Conservation (phyloP, 179 eudicot species). For the Spinacia oleracea region DNA sequence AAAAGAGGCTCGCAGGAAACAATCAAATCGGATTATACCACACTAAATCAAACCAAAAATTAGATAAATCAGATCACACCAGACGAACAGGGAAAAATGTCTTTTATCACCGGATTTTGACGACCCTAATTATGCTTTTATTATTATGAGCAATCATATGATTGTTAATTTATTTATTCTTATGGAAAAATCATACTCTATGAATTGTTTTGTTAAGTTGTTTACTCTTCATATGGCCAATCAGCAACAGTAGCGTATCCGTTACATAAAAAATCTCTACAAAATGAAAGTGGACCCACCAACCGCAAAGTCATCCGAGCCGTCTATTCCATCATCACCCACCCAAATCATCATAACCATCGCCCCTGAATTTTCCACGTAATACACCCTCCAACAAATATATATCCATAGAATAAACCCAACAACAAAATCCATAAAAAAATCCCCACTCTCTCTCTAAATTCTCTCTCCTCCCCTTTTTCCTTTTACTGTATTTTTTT, state of each 20-base stretch:
- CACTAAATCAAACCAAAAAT: too few species aligned
- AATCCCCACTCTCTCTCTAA: not conserved
- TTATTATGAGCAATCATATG: too few species aligned
- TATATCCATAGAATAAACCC: not conserved
- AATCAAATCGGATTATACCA: too few species aligned
- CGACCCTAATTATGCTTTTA: too few species aligned
- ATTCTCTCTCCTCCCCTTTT: not conserved
- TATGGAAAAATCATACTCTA: too few species aligned
- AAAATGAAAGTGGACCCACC: not conserved
- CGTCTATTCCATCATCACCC: not conserved
- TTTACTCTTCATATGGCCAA: too few species aligned
- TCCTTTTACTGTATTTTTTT: not conserved
- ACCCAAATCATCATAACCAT: not conserved
- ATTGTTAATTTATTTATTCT: too few species aligned
- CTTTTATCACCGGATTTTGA: too few species aligned
- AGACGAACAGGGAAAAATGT: too few species aligned
- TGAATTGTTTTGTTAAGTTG: too few species aligned
- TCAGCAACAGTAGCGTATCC: not conserved
- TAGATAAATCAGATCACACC: too few species aligned
- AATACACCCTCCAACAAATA: not conserved
- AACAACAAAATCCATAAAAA: not conserved
- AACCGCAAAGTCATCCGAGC: not conserved
- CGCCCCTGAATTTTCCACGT: not conserved
- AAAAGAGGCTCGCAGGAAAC: too few species aligned
- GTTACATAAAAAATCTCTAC: not conserved